phyloP scores from a whole-genome alignment of 2,329 filamentous ascomycete genomes.

The Fusarium protoensiforme region DNA sequence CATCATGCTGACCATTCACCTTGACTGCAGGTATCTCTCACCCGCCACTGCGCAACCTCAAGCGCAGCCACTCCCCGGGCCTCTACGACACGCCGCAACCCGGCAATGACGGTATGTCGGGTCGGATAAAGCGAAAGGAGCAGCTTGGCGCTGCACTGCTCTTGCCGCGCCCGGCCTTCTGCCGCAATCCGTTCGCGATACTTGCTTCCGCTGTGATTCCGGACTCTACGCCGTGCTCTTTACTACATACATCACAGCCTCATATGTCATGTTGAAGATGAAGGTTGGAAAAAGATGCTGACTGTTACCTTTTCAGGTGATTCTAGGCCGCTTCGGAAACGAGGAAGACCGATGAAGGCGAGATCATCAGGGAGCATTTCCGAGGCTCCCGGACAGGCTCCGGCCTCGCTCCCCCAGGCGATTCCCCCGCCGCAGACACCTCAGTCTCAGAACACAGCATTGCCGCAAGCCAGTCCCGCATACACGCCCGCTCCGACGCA shows the following conservation, averaged over 20 bases:
- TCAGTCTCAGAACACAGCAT: slow-evolving; percentile 60
- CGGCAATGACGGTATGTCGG: slow-evolving; percentile 80
- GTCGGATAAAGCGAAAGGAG: slow-evolving; percentile 41
- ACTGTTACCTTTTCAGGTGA: slow-evolving; percentile 54
- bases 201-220: slow-evolving; percentile 26
- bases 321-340: slow-evolving; percentile 62
- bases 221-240: slow-evolving; percentile 46
- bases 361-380: slow-evolving; percentile 62
- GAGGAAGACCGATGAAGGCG: slow-evolving; percentile 72
- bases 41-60: slow-evolving; percentile 74
- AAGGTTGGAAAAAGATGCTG: slow-evolving; percentile 19
- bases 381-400: slow-evolving; percentile 67
- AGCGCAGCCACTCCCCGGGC: slow-evolving; percentile 83
- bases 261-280: neutral
- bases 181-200: slow-evolving; percentile 19
- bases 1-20: slow-evolving; percentile 41
- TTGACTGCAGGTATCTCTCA: slow-evolving; percentile 58
- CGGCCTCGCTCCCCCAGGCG: slow-evolving; percentile 55
- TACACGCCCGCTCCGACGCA: slow-evolving; percentile 54
- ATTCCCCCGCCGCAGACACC: slow-evolving; percentile 65
- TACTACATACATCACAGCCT: slow-evolving; percentile 32
- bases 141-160: slow-evolving; percentile 50
- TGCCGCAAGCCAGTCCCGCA: slow-evolving; percentile 56
- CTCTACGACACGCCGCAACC: slow-evolving; percentile 62
- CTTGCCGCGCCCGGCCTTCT: slow-evolving; percentile 40